Base-by-base conservation (phyloP, 1,284 basidiomycete species). In the Ceratobasidium sp. region DNA sequence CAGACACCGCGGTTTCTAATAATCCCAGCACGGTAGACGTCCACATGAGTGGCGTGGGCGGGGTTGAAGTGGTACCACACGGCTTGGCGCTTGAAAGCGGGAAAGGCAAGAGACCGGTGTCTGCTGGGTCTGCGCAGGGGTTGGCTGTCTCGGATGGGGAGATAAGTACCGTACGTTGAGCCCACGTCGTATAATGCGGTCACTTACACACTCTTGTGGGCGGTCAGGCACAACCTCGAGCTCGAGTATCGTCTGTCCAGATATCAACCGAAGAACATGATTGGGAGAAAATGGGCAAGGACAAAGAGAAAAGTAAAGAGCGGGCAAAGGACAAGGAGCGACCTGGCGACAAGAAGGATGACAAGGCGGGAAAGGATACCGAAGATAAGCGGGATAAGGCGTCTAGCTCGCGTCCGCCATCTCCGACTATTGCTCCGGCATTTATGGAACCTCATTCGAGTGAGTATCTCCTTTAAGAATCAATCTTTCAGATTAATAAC, bases 241-340 rank as follows among this genome's bases (percentile, higher is more conserved):
- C 62, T 44, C 74, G 74, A 35, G 23, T 76, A 20, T 76, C 74
- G n/a, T 57, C 74, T 33, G 74, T 76, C 23, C 74, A 76, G 64
- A 76, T 76, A 23, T 76, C 74, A n/a, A 76, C 74, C 20, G 70
- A 77, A 33, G 70, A 65, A 16, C 74, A 76, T 64, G 64, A 64
- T 20, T 76, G 74, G 74, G 59, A 67, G 52, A 52, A 41, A 8
- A 76, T 67, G 64, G 74, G 67, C 20, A 76, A 76, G 64, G 54
- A 59, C 27, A 76, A n/a, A 30, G 64, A 66, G 10, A 44, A 59
- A 23, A 35, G 33, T 27, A 59, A 41, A 44, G 68, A 70, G 68
- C 18, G 73, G 35, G 62, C 54, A 18, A 76, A 76, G 74, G 67
- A 64, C 27, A 66, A 76, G 18, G 74, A 76, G 18, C 62, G 74